These are phyloP conservation scores for Trichosporon inkin DNA, from an alignment of 1,284 basidiomycete species.

Conservation along the genomic window DNA sequence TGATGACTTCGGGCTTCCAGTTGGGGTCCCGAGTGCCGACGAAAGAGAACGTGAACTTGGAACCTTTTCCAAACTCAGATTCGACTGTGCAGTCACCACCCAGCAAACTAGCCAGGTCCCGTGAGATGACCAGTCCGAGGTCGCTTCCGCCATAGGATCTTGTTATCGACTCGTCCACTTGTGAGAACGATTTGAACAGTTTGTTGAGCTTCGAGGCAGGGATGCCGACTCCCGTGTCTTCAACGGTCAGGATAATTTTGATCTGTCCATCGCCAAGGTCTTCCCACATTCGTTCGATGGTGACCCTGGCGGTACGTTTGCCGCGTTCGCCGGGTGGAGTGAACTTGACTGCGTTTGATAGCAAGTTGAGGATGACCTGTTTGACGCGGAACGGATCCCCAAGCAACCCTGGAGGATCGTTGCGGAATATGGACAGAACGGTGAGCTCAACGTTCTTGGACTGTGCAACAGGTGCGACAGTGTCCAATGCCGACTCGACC, in stretches of 20 bases:
- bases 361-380: conserved; percentile 41
- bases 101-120: conserved; percentile 39
- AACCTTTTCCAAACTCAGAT: conserved; percentile 45
- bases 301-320: conserved; percentile 29
- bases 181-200: conserved; percentile 47
- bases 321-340: conserved; percentile 21
- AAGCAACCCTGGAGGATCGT: conserved; percentile 37
- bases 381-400: conserved; percentile 47
- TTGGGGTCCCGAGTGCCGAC: conserved; percentile 25
- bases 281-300: conserved; percentile 32
- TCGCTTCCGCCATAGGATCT: conserved; percentile 42
- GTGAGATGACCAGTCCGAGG: conserved; percentile 47
- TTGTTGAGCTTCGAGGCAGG: conserved; percentile 39
- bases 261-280: conserved; percentile 22
- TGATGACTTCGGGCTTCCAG: conserved; percentile 15
- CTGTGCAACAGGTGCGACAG: conserved; percentile 39
- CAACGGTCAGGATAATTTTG: conserved; percentile 30
- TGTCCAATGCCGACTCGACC: conserved; percentile 42
- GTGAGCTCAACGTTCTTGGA: conserved; percentile 44
- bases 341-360: conserved; percentile 47
- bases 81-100: conserved; percentile 44
- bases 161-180: conserved; percentile 46
- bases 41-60: conserved; percentile 44
- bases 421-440: conserved; percentile 31
- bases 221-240: conserved; percentile 43